phyloP scores from a whole-genome alignment of 768 basidiomycete species.

The Lyophyllum semitale region DNA sequence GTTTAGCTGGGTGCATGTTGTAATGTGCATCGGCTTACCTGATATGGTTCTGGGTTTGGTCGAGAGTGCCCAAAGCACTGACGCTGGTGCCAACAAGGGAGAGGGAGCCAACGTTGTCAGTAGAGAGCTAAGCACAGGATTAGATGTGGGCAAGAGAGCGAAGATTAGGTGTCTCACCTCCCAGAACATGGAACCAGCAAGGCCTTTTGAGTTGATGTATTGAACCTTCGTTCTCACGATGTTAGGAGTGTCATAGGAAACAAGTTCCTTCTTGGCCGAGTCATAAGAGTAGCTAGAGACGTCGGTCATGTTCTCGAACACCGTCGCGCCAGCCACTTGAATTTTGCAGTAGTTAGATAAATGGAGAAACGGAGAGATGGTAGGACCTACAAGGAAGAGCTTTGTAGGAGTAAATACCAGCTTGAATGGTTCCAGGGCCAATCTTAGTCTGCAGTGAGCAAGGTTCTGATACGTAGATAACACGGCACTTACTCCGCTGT shows the following conservation, averaged over 20 bases:
- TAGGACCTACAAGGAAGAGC: slow-evolving; percentile 53
- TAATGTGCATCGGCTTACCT: slow-evolving; percentile 33
- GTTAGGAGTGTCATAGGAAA: slow-evolving; percentile 76
- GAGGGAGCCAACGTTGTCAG: slow-evolving; percentile 57
- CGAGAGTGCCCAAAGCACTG: slow-evolving; percentile 50
- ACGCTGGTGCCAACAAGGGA: slow-evolving; percentile 59
- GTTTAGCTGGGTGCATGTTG: not conserved
- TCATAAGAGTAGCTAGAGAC: slow-evolving; percentile 84
- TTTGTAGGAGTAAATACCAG: slow-evolving; percentile 79
- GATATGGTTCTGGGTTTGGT: slow-evolving; percentile 68
- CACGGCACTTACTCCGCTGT: slow-evolving; percentile 53
- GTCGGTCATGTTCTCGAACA: slow-evolving; percentile 67
- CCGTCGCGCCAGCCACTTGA: slow-evolving; percentile 53
- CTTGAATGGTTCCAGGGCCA: slow-evolving; percentile 71
- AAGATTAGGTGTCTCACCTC: slow-evolving; percentile 38
- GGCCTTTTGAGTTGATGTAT: slow-evolving; percentile 59
- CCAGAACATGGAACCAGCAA: slow-evolving; percentile 80
- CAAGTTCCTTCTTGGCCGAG: slow-evolving; percentile 60
- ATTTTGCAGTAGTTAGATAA: not conserved
- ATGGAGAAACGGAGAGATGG: not conserved
- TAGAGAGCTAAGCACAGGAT: slow-evolving; percentile 44
- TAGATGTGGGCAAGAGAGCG: not conserved
- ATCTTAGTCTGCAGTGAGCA: slow-evolving; percentile 37
- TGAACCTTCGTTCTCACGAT: slow-evolving; percentile 67
- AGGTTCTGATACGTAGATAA: not conserved